Evolutionary conservation across 2,329 filamentous ascomycete genomes (phyloP).

Genomic region (Ascochyta koolunga): DNA sequence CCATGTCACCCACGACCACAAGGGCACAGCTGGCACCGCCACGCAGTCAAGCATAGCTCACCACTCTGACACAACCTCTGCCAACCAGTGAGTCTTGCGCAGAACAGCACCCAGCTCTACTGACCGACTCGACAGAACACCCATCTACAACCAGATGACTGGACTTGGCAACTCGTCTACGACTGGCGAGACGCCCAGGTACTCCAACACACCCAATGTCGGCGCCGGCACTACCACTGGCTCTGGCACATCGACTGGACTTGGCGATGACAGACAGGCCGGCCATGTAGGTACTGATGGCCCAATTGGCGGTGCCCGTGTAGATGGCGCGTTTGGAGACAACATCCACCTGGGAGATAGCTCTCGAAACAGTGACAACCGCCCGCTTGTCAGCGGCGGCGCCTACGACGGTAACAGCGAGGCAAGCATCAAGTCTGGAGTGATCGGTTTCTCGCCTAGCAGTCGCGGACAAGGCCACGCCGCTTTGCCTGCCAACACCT

Average conservation of each 20-base stretch:
- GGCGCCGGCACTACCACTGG: slow-evolving; percentile 20
- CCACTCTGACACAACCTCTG: background rate
- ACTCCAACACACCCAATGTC: slow-evolving; percentile 10
- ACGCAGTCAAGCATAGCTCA: slow-evolving; percentile 2
- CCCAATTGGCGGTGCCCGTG: slow-evolving; percentile 3
- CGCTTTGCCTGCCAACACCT: slow-evolving; percentile 26
- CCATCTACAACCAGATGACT: slow-evolving; percentile 42
- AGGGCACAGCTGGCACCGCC: slow-evolving; percentile 21
- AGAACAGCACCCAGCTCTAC: background rate
- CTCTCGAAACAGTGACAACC: slow-evolving; percentile 8
- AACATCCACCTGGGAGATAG: background rate
- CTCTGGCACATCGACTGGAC: background rate
- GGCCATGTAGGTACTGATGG: slow-evolving; percentile 12
- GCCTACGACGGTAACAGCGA: slow-evolving; percentile 34
- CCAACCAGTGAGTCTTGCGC: background rate
- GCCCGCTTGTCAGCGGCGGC: slow-evolving; percentile 24
- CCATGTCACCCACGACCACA: slow-evolving; percentile 21
- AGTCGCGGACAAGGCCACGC: slow-evolving; percentile 31
- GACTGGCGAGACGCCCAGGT: slow-evolving; percentile 12
- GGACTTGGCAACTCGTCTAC: slow-evolving; percentile 8
- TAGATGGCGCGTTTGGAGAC: background rate
- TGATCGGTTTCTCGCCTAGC: slow-evolving; percentile 43
- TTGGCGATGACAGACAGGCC: background rate
- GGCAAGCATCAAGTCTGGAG: slow-evolving; percentile 50
- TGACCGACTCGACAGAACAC: slow-evolving; percentile 7